These are phyloP conservation scores for Nitzschia palea DNA, from an alignment of 108 stramenopile species.

Conservation along the genomic window DNA sequence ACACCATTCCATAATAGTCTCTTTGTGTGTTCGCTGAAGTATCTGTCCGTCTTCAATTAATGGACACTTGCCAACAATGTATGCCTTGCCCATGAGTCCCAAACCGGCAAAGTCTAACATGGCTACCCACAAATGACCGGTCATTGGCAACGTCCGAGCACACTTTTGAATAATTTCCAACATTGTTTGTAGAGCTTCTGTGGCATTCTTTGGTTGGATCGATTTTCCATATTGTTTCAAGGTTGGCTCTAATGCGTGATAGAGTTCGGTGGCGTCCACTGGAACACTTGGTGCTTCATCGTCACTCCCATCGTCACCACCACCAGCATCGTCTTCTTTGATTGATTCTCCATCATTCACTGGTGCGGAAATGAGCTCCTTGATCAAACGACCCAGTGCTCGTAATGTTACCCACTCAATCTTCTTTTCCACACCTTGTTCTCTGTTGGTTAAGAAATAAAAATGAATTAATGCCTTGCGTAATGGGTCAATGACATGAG, in stretches of 20 bases:
- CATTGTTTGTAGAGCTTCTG: conserved; percentile 20
- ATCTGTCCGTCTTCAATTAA: conserved; percentile 14
- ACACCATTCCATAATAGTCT: conserved; percentile 26
- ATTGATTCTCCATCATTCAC: neutral
- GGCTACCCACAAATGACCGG: conserved; percentile 15
- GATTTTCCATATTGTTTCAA: conserved; percentile 7
- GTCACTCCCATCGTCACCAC: conserved; percentile 6
- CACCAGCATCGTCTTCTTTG: neutral
- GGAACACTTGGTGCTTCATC: conserved; percentile 9
- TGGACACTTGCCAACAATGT: conserved; percentile 14
- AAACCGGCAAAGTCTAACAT: conserved; percentile 20
- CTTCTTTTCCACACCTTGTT: neutral
- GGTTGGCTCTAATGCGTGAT: conserved; percentile 5
- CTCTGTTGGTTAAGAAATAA: conserved; percentile 14
- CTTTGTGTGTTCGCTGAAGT: conserved; percentile 20
- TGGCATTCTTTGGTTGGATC: conserved; percentile 19
- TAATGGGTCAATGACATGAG: conserved; percentile 16
- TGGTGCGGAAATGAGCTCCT: conserved; percentile 5
- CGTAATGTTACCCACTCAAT: conserved; percentile 13
- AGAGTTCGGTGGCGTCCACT: conserved; percentile 16
- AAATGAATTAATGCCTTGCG: conserved; percentile 42
- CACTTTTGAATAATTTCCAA: conserved; percentile 12
- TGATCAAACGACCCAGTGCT: conserved; percentile 17
- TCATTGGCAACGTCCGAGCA: conserved; percentile 13
- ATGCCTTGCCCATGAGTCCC: conserved; percentile 18